These are phyloP conservation scores for Myrica gale DNA, from an alignment of 306 rosid genomes.

Conservation along the genomic window DNA sequence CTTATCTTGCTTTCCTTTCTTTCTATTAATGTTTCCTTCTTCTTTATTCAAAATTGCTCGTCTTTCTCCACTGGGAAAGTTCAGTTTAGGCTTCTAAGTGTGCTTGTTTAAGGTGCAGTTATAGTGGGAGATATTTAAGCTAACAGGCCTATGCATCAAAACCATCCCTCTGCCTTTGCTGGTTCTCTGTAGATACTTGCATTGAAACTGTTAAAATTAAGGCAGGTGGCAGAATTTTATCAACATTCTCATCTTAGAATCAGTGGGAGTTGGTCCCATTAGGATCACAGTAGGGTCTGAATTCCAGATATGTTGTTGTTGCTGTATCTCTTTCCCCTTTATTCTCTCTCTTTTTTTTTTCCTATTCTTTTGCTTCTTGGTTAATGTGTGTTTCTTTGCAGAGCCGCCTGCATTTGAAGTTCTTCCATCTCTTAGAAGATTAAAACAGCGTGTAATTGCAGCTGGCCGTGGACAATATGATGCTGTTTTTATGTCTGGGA, in stretches of 20 bases:
- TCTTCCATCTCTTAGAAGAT: conserved; percentile 85
- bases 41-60: conserved; percentile 11
- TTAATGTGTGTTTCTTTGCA: conserved; percentile 28
- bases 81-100: conserved; percentile 17
- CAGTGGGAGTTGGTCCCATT: neutral
- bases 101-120: conserved; percentile 5
- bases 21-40: conserved; percentile 20
- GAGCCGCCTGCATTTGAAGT: conserved; percentile 96
- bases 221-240: too few species aligned
- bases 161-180: too few species aligned
- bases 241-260: neutral
- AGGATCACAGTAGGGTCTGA: neutral
- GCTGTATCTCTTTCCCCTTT: neutral
- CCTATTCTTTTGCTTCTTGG: conserved; percentile 2
- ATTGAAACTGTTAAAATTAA: too few species aligned
- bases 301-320: neutral
- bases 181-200: too few species aligned
- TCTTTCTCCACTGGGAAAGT: neutral
- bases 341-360: neutral
- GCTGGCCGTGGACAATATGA: conserved; percentile 83
- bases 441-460: conserved; percentile 76
- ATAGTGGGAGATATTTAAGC: too few species aligned
- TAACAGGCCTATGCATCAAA: too few species aligned
- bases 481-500: conserved; percentile 97
- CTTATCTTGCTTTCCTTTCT: neutral